Evolutionary conservation across 1,284 basidiomycete species (phyloP), one percentile per base, ranked within the genome.

Genomic region (Marasmius tenuissimus): DNA sequence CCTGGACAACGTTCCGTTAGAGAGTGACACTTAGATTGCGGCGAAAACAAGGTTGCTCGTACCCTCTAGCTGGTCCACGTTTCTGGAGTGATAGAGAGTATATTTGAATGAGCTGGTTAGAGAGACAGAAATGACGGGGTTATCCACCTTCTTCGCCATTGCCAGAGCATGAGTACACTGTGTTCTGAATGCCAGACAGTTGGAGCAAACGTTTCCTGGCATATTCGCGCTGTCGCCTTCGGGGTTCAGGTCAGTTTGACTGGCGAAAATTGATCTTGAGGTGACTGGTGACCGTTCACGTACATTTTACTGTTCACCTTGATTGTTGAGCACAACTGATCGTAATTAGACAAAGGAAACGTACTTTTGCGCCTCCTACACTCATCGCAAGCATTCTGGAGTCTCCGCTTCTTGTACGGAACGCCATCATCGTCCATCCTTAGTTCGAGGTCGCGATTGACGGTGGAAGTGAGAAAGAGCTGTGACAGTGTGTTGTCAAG

Each of bases 351-450:
- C 22, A 3, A 50, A 38, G 18, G 14, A 45, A 18, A 50, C n/a
- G 35, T 47, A 55, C 62, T 55, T 47, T 61, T 61, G 9, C 59
- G 39, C 35, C 45, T 49, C 35, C 57, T 16, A 59, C 62, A 61
- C 16, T 38, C 52, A 51, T 63, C 62, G 27, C 62, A 63, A 5
- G 62, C 56, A 59, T 63, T 61, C 27, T 45, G 59, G 37, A 49
- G 42, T n/a, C 59, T 54, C 27, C n/a, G 38, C 22, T 55, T 60
- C 35, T 57, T 51, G 10, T 16, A 8, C 16, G 50, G 50, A 6
- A 27, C 6, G 33, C 34, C 50, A 27, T 51, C 50, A 20, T 51
- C 50, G 50, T 51, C 50, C 50, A 51, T 51, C 27, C 27, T 27
- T 27, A 4, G 27, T 27, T 27, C 27, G 27, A 27, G 27, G 27